These are phyloP conservation scores for Aspergillus indologenus DNA, from an alignment of 495 filamentous ascomycete species.

Conservation along the genomic window DNA sequence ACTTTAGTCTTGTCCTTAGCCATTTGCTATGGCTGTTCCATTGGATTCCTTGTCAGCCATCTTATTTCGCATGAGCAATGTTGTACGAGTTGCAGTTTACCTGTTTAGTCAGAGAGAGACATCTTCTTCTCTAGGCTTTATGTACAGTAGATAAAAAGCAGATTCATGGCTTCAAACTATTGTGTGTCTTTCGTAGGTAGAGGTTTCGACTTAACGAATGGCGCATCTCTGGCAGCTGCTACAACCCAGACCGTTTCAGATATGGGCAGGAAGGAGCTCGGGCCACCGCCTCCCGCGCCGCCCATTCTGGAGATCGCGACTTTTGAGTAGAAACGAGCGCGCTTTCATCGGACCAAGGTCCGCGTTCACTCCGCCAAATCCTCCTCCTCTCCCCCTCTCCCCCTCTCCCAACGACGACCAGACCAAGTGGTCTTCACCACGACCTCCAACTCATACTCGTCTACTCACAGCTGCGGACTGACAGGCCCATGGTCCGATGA, in stretches of 20 bases:
- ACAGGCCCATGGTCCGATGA: slow-evolving; percentile 15
- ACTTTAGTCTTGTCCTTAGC: slow-evolving; percentile 9
- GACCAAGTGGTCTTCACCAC: background rate
- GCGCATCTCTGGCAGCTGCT: background rate
- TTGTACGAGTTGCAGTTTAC: background rate
- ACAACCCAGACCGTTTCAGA: slow-evolving; percentile 4
- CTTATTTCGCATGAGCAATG: background rate
- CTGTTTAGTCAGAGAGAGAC: background rate
- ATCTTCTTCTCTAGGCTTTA: slow-evolving; percentile 1
- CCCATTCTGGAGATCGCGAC: slow-evolving; percentile 43
- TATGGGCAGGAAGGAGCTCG: slow-evolving; percentile 32
- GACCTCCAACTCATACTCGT: background rate
- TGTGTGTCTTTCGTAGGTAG: background rate
- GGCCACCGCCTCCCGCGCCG: slow-evolving; percentile 30
- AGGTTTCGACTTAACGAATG: background rate
- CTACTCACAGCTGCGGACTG: background rate
- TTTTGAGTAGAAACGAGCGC: slow-evolving; percentile 33
- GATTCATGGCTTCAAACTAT: slow-evolving; percentile 2
- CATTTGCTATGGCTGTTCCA: background rate
- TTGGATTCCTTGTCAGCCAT: background rate
- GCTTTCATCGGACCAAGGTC: slow-evolving; percentile 23
- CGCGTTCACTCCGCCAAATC: slow-evolving; percentile 12
- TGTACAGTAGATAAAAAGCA: slow-evolving; percentile 18
- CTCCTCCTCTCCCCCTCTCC: background rate
- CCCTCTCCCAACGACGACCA: background rate